Evolutionary conservation across 148 eudicot species (phyloP), one percentile per base, ranked within the genome.

Genomic region (Persicaria tinctoria): DNA sequence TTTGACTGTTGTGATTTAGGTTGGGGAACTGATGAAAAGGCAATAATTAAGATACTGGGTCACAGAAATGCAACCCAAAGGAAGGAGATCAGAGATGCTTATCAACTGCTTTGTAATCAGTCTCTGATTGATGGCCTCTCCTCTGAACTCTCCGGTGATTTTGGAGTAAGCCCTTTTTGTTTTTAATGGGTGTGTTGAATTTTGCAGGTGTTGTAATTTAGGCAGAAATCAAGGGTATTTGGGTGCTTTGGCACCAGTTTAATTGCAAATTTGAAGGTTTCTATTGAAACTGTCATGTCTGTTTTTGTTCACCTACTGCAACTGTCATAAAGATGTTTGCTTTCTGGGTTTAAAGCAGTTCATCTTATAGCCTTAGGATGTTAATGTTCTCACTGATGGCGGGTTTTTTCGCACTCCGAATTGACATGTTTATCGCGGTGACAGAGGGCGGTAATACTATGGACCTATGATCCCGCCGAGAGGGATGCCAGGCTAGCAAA

Each of bases 381-480:
- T 32, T 32, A 32, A 32, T 32, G n/a, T 4, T 38, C 48, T 68
- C 71, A 68, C 16, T 41, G 14, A 68, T 68, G 48, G 46, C 46
- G 10, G 41, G 41, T 41, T 68, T 68, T 68, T 32, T 68, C 27
- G 38, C 48, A 41, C 46, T 38, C 16, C 44, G 46, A 46, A 16
- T 13, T 70, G 23, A 17, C 54, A n/a, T 44, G 68, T 64, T 18
- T n/a, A 2, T 70, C 0, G 17, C 54, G 11, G 11, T 12, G 0
- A 20, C 89, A 93, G 98, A 85, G 82, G 77, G 96, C 92, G 32
- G 73, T 93, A 72, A 76, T 80, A 50, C 70, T 86, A 76, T 93
- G 98, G 97, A 80, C 86, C 74, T 84, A 86, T 54, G 96, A 90
- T 82, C 96, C 98, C n/a, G 23, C 85, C n/a, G 98, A 90, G 63